Percentiles rank a stretch among this genome's conserved stretches.
phyloP scores from a whole-genome alignment of 352 stramenopile genomes.

The Globisporangium viniferum region DNA sequence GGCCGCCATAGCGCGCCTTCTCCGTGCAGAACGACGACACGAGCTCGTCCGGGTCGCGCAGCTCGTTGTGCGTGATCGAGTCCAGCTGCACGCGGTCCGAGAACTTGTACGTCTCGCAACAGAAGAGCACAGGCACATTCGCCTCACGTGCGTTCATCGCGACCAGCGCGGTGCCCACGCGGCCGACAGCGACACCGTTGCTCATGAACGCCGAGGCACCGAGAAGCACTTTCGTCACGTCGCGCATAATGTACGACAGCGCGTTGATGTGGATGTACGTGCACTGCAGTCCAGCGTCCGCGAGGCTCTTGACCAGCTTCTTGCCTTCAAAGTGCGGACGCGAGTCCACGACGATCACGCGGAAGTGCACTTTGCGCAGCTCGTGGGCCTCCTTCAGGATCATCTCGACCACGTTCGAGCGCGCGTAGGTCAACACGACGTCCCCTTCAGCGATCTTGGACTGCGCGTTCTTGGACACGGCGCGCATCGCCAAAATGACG shows the following conservation, averaged over 20 bases:
- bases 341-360: slow-evolving; percentile 94
- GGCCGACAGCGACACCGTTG: slow-evolving; percentile 91
- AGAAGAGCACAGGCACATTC: slow-evolving; percentile 96
- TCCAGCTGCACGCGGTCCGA: slow-evolving; percentile 96
- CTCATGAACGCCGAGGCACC: slow-evolving; percentile 94
- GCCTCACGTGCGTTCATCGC: slow-evolving; percentile 89
- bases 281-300: slow-evolving; percentile 73
- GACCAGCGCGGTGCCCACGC: slow-evolving; percentile 91
- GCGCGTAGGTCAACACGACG: slow-evolving; percentile 94
- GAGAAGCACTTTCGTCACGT: slow-evolving; percentile 96
- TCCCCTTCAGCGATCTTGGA: slow-evolving; percentile 90
- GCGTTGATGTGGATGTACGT: slow-evolving; percentile 95
- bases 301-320: slow-evolving; percentile 71
- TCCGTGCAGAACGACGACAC: slow-evolving; percentile 58
- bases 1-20: slow-evolving; percentile 35
- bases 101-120: slow-evolving; percentile 98
- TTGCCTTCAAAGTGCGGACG: slow-evolving; percentile 84
- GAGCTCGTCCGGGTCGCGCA: slow-evolving; percentile 92
- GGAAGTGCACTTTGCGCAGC: slow-evolving; percentile 51
- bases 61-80: slow-evolving; percentile 96
- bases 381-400: slow-evolving; percentile 65
- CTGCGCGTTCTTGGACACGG: slow-evolving; percentile 85
- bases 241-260: slow-evolving; percentile 94
- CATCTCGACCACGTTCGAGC: slow-evolving; percentile 89
- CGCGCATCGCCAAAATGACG: slow-evolving; percentile 90